Evolutionary conservation across 306 rosid species (phyloP), one percentile per base, ranked within the genome.

Genomic region (Castanospermum australe): DNA sequence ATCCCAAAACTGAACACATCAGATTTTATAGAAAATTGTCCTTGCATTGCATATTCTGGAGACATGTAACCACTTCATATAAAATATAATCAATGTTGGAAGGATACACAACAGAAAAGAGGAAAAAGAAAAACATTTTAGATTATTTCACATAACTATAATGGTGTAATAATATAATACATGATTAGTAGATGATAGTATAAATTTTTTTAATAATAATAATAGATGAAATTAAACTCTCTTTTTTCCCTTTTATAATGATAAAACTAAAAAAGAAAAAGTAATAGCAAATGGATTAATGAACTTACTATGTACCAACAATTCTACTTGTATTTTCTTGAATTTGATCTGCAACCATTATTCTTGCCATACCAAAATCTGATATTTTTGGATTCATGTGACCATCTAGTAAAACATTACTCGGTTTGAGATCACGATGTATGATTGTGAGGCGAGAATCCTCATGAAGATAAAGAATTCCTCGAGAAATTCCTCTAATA

Each of bases 271-370:
- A n/a, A n/a, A n/a, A n/a, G n/a, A n/a, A n/a, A n/a, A n/a, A n/a
- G n/a, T n/a, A n/a, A n/a, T n/a, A n/a, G n/a, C n/a, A n/a, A n/a
- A n/a, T n/a, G n/a, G n/a, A n/a, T n/a, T n/a, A n/a, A n/a, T n/a
- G n/a, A n/a, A 45, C 73, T 61, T 79, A 71, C 75, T 35, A 77
- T 36, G 81, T 77, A 1, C 81, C 81, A 0, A 52, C 67, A 36
- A 77, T 38, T 42, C 67, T 77, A 4, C 21, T 2, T n/a, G 75
- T 66, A 0, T 32, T 77, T 22, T 6, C 75, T n/a, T 10, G 21
- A 15, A 2, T 21, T 52, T 77, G 57, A 17, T 77, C 75, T 4
- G 22, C 42, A 7, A 3, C 14, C 17, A 51, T 22, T 36, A 77
- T 54, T 14, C 33, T 77, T 50, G 57, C 75, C 45, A 52, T 52